Evolutionary conservation across 106 monocot genomes (phyloP).

Genomic region (Xerophyta viscosa): DNA sequence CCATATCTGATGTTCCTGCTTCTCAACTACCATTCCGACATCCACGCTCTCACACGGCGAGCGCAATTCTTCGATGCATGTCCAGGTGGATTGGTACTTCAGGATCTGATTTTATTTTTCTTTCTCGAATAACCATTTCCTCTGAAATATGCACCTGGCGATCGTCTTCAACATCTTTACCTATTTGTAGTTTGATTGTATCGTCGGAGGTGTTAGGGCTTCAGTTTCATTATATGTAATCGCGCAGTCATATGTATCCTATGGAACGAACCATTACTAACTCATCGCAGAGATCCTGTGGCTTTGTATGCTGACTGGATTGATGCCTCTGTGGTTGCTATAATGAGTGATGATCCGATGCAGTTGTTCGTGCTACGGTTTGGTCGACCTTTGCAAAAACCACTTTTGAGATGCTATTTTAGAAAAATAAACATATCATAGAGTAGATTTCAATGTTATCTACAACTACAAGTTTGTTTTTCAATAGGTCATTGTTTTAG

Average conservation of each 20-base stretch:
- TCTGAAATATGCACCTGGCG: constrained; percentile 50
- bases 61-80: constrained; percentile 5
- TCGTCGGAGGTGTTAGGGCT: constrained; percentile 60
- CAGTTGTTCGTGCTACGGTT: no score
- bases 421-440: no score
- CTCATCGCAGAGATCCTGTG: no score
- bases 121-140: constrained; percentile 13
- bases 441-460: no score
- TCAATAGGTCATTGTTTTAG: no score
- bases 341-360: no score
- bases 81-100: constrained; percentile 26
- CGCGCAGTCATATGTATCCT: constrained; percentile 9
- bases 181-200: constrained; percentile 28
- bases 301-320: no score
- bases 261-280: no score
- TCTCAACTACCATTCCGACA: not conserved
- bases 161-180: constrained; percentile 38
- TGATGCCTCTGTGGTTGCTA: no score
- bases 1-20: constrained; percentile 15
- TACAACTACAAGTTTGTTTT: no score
- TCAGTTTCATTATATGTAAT: constrained; percentile 9
- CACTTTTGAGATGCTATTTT: no score
- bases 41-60: constrained; percentile 5
- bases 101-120: constrained; percentile 1
- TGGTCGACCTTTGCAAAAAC: no score